phyloP scores from a whole-genome alignment of 257 asterid genomes.

The Penstemon davidsonii region DNA sequence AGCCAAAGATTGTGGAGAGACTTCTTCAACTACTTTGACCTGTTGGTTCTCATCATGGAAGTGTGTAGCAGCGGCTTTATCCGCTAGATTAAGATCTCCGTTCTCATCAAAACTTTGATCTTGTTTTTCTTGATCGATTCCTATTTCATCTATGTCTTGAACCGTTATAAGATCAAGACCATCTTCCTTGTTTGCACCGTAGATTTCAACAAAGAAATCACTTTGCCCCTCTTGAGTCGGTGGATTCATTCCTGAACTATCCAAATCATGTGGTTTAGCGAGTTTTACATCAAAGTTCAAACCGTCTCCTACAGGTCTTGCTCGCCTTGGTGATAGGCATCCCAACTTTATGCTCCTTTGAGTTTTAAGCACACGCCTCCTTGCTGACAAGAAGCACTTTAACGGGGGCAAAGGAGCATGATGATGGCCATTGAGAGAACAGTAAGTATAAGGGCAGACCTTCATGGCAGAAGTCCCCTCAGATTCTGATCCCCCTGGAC shows the following conservation, averaged over 20 bases:
- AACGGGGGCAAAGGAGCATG: slow-evolving; percentile 68
- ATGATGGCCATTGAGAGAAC: slow-evolving; percentile 90
- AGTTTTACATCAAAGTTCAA: slow-evolving; percentile 21
- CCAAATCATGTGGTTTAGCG: slow-evolving; percentile 18
- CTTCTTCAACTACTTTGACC: slow-evolving; percentile 10
- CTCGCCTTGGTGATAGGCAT: slow-evolving; percentile 51
- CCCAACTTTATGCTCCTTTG: slow-evolving; percentile 55
- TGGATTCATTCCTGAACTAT: slow-evolving; percentile 15
- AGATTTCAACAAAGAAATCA: slow-evolving; percentile 60
- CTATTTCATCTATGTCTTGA: slow-evolving; percentile 15
- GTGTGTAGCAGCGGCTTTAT: not conserved
- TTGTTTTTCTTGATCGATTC: slow-evolving; percentile 7
- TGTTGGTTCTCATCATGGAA: slow-evolving; percentile 22
- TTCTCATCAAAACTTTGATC: slow-evolving; percentile 23
- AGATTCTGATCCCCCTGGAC: slow-evolving; percentile 60
- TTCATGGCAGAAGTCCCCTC: slow-evolving; percentile 63
- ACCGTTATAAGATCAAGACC: not conserved
- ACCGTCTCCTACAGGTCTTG: slow-evolving; percentile 20
- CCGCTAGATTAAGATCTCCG: slow-evolving; percentile 14
- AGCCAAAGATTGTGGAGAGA: slow-evolving; percentile 2
- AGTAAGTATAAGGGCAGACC: slow-evolving; percentile 79
- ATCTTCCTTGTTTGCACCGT: slow-evolving; percentile 34
- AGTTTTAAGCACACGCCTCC: slow-evolving; percentile 57
- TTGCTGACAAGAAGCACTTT: slow-evolving; percentile 64
- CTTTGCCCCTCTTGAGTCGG: slow-evolving; percentile 28